Base-by-base conservation (phyloP, 1,139 yeast species). In the Geotrichum bryndzae region DNA sequence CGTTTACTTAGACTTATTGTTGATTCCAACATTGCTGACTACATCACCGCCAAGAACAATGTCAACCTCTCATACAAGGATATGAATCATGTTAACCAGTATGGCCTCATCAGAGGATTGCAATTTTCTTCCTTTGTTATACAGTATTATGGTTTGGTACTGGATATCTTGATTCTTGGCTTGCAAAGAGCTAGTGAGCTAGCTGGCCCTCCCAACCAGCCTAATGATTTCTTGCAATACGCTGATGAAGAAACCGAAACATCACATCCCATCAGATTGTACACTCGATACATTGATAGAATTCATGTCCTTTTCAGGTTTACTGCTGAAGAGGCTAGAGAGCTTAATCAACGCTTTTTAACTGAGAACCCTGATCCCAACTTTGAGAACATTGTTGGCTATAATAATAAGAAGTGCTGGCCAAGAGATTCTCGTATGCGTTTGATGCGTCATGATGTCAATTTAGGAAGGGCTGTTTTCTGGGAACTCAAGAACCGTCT, bases 11-110 rank as follows among this genome's bases (percentile, higher is more conserved):
- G 97, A 59, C 79, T 95, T 63, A 81, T 94, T 53, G 85, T 92
- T 69, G 99, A 95, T 71, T 88, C 96, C 0, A 89, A 88, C 68
- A 83, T 95, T 69, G 99, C 99, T 3, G 98, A 94, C 72, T 95
- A 95, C 72, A 87, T 94, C 69, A 90, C 97, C 0, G 87, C 98
- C 0, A 92, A 92, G 72, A 91, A 90, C 74, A 95, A 94, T 69
- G 85, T 92, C 29, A 83, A 84, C 48, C 70, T 95, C 46, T 82
- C 94, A 1, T 95, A 87, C 73, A 95, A 95, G 72, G 99, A 95
- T 72, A 95, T 95, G 99, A 88, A 86, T 65, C 96, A 91, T 73
- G 86, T 89, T 22, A 94, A 94, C 73, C 92, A 88, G 69, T 86
- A 85, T 71, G 99, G 99, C 38, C 76, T 95, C 64, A 76, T 95